Conservation (phyloP, 1,284 basidiomycete species). For the Microbotryum lychnidis-dioicae region DNA sequence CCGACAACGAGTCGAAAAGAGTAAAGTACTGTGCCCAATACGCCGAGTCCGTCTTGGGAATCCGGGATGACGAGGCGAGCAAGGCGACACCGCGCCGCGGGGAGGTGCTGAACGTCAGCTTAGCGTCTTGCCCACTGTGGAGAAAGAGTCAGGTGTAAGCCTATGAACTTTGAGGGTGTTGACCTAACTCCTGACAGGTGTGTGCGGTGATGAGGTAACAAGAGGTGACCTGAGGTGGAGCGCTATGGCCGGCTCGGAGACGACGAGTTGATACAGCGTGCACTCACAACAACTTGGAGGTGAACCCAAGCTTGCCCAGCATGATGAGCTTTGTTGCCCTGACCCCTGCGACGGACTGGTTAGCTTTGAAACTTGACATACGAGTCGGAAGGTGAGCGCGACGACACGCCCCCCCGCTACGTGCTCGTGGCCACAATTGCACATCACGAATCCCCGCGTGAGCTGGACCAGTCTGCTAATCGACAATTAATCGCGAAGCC, state of each 20-base stretch:
- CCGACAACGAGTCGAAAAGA: conserved; percentile 75
- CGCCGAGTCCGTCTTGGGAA: conserved; percentile 62
- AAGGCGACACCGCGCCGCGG: conserved; percentile 61
- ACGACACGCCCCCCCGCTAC: no score
- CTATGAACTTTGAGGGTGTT: neutral
- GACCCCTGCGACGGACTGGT: no score
- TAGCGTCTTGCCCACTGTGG: conserved; percentile 54
- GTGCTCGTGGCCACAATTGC: no score
- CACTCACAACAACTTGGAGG: conserved; percentile 1
- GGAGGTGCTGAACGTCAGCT: conserved; percentile 74
- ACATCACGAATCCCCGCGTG: no score
- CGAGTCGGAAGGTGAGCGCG: no score
- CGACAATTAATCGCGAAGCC: no score
- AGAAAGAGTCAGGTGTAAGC: neutral
- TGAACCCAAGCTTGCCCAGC: neutral
- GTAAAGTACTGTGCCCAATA: conserved; percentile 56
- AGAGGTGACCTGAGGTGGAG: neutral
- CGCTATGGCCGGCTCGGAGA: neutral
- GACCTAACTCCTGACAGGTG: no score
- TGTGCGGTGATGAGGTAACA: neutral
- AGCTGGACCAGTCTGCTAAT: no score
- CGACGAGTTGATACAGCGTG: neutral
- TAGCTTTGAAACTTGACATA: no score
- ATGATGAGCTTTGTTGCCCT: neutral
- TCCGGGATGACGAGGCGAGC: conserved; percentile 45